Percentiles rank a stretch among this genome's conserved stretches.
These are phyloP conservation scores for Acanthamoeba sp. DNA, from an alignment of 208 protist genomes.

Conservation along the genomic window DNA sequence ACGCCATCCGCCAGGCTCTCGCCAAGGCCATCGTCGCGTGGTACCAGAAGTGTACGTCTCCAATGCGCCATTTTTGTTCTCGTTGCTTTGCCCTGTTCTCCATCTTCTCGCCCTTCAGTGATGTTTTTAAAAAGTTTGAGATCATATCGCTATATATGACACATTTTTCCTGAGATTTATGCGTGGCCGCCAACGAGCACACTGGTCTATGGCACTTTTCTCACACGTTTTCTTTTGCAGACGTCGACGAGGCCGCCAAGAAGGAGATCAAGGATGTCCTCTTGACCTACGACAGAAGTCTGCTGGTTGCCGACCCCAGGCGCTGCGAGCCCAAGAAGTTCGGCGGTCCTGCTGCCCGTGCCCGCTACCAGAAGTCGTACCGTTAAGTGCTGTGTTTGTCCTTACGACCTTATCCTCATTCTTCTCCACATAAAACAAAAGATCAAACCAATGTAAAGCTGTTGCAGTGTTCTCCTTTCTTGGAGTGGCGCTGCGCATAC, in stretches of 20 bases:
- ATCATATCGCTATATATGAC: constrained; percentile 33
- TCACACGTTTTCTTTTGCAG: constrained; percentile 75
- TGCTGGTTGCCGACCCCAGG: constrained; percentile 99
- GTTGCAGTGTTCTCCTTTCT: too few species aligned
- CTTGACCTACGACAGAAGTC: constrained; percentile 97
- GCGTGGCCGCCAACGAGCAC: background rate
- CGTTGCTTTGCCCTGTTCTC: background rate
- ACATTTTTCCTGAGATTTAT: constrained; percentile 64
- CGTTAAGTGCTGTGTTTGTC: constrained; percentile 97
- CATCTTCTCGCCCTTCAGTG: background rate
- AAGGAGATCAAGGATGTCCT: constrained; percentile 98
- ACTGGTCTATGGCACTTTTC: background rate
- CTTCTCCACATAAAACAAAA: too few species aligned
- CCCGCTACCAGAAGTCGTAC: constrained; percentile 99
- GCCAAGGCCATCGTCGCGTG: constrained; percentile 99
- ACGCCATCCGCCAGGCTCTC: constrained; percentile 99
- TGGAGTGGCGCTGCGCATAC: too few species aligned
- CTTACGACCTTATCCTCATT: too few species aligned
- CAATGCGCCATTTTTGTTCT: constrained; percentile 70
- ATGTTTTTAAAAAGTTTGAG: constrained; percentile 38
- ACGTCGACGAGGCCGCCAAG: constrained; percentile 96
- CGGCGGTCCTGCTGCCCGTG: constrained; percentile 99
- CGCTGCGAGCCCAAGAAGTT: constrained; percentile 99
- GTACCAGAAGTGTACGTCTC: constrained; percentile 99
- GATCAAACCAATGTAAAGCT: too few species aligned